Conservation (phyloP, 176 grass and related monocot species). For the Oryza longistaminata region DNA sequence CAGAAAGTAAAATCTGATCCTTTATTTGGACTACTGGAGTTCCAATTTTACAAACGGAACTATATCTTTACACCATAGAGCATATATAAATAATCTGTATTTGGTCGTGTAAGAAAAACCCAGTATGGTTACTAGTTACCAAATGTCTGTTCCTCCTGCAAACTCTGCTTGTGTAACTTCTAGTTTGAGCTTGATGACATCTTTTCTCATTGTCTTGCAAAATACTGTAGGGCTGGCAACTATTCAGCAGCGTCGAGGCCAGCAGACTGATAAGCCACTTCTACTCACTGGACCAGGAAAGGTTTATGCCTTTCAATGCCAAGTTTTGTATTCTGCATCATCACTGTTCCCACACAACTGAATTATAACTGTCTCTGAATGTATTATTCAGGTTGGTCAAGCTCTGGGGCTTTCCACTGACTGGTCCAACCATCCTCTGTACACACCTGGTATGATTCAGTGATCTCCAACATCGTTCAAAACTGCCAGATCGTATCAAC, state of each 20-base stretch:
- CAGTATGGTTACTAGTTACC: neutral
- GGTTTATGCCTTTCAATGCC: slow-evolving; percentile 29
- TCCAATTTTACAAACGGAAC: neutral
- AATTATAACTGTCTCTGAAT: neutral
- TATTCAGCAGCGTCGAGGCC: slow-evolving; percentile 71
- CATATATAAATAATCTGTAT: neutral
- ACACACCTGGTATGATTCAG: slow-evolving; percentile 53
- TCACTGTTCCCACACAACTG: neutral
- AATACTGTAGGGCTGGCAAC: slow-evolving; percentile 55
- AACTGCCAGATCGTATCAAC: neutral
- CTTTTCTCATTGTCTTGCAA: neutral
- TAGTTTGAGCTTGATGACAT: neutral
- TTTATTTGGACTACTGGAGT: neutral
- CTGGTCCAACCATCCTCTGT: slow-evolving; percentile 88
- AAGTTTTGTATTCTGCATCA: slow-evolving; percentile 3
- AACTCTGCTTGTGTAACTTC: neutral
- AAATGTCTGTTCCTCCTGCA: neutral
- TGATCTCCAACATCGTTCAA: neutral
- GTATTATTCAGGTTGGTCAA: slow-evolving; percentile 71
- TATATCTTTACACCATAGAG: neutral
- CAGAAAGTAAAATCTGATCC: neutral
- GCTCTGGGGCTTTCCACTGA: slow-evolving; percentile 86
- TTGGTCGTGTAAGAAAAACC: neutral
- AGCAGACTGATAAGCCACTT: slow-evolving; percentile 77
- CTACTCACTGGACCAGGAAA: slow-evolving; percentile 94